A percentile compares a stretch with the other conserved stretches of the same genome.
phyloP scores from a whole-genome alignment of 371 early-diverging fungal species.

The Mortierella sp. region DNA sequence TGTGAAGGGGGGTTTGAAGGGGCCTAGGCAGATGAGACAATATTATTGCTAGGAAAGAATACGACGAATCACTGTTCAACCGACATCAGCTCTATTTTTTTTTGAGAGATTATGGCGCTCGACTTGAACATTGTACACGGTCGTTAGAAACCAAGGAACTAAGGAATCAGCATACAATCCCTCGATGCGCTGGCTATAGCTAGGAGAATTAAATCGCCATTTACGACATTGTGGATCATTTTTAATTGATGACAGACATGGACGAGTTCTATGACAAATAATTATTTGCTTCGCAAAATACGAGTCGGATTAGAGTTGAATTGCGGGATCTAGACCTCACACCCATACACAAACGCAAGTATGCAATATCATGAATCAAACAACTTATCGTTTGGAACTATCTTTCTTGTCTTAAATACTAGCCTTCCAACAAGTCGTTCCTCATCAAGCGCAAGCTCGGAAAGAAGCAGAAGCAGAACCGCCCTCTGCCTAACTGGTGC shows the following conservation, averaged over 20 bases:
- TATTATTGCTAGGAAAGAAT: not conserved
- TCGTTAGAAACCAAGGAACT: not conserved
- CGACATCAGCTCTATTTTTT: not conserved
- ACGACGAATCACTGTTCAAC: not conserved
- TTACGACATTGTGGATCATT: not conserved
- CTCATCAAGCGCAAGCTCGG: constrained; percentile 97
- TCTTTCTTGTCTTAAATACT: constrained; percentile 27
- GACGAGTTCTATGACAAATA: no score
- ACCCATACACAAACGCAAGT: not conserved
- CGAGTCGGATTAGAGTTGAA: not conserved
- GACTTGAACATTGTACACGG: not conserved
- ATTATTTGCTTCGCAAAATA: not conserved
- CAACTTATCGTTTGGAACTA: constrained; percentile 5
- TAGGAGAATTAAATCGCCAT: not conserved
- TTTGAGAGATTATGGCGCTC: not conserved
- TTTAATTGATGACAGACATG: no score
- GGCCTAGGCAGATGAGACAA: not conserved
- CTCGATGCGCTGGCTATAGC: not conserved
- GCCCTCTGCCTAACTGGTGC: constrained; percentile 98
- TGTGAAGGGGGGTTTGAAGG: not conserved
- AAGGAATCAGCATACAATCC: not conserved
- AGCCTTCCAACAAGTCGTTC: constrained; percentile 97
- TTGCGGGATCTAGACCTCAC: not conserved
- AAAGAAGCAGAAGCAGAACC: constrained; percentile 99
- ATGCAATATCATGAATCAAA: not conserved